phyloP scores from a whole-genome alignment of 2,329 filamentous ascomycete genomes.

The Cladosporium phlei region DNA sequence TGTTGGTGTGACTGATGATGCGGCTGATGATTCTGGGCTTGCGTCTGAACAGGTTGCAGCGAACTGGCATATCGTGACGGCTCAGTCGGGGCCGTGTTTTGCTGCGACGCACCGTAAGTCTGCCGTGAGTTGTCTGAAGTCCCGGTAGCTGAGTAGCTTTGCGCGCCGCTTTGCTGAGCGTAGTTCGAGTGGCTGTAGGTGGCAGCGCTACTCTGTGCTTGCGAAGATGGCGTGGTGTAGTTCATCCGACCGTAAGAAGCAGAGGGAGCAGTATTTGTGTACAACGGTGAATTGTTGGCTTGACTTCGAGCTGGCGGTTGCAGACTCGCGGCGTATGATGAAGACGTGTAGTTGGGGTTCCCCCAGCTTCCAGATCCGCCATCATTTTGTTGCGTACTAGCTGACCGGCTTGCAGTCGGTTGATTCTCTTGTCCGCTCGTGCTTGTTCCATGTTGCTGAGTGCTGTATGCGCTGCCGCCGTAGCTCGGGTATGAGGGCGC shows the following conservation, averaged over 20 bases:
- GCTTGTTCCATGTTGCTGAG: constrained; percentile 20
- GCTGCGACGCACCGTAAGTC: neutral
- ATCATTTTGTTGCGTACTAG: constrained; percentile 12
- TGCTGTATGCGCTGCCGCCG: constrained; percentile 15
- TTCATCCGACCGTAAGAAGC: neutral
- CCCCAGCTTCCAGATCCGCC: constrained; percentile 7
- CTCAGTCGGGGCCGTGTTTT: neutral
- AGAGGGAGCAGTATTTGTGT: constrained; percentile 7
- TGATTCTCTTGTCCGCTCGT: constrained; percentile 21
- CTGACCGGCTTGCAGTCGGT: constrained; percentile 12
- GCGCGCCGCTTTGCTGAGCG: neutral
- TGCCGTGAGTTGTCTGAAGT: constrained; percentile 1
- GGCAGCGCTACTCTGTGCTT: neutral
- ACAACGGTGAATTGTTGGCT: constrained; percentile 24
- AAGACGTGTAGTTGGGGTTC: constrained; percentile 9
- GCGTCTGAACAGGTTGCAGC: constrained; percentile 27
- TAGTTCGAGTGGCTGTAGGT: neutral
- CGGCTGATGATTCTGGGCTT: constrained; percentile 19
- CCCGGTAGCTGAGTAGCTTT: neutral
- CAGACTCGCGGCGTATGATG: constrained; percentile 6
- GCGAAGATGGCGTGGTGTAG: constrained; percentile 3
- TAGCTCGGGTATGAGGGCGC: constrained; percentile 17
- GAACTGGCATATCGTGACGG: constrained; percentile 29
- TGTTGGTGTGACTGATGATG: constrained; percentile 17
- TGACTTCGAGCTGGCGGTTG: constrained; percentile 18